Evolutionary conservation across 1,139 yeast genomes (phyloP), one percentile per base, ranked within the genome.

Genomic region (Pneumocystis canis): DNA sequence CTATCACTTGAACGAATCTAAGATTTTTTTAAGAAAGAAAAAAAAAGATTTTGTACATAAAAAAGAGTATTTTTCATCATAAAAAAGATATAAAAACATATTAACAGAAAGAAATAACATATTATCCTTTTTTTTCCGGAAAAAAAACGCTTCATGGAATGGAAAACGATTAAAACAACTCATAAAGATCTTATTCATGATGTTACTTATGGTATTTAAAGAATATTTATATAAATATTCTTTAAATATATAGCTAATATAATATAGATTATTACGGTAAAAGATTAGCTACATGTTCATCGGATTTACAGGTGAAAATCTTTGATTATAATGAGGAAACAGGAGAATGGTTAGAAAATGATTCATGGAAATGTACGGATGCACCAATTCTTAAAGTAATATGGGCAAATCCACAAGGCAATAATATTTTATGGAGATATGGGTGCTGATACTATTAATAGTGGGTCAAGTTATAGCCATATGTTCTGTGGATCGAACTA

Each of bases 291-390:
- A 89, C 96, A 0, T 89, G 94, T 64, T 87, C 96, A 7, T 86
- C 95, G 0, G 97, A 90, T 73, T 96, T 89, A 70, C 94, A 87
- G 70, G 82, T 90, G 67, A 88, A 88, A 70, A 90, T 90, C 53
- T 90, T 89, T 73, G 92, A 86, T 40, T 62, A 66, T 40, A 68
- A 68, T 25, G 69, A 68, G 7, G 84, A 65, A 30, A 61, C 66
- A 11, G 60, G 58, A 41, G 80, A 83, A 37, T 90, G 97, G 97
- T 82, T 81, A 18, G 74, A 86, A 63, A 84, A 84, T 68, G 96
- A 89, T 73, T 84, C 87, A 67, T 90, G 96, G 95, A 87, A 87
- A 69, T 97, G 97, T 0, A 98, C 92, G 72, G 96, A 92, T 69
- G 85, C 95, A 6, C 83, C 90, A 67, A 81, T 92, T 37, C 86